phyloP scores from a whole-genome alignment of 495 filamentous ascomycete species.

The Lichenothelia convexa region DNA sequence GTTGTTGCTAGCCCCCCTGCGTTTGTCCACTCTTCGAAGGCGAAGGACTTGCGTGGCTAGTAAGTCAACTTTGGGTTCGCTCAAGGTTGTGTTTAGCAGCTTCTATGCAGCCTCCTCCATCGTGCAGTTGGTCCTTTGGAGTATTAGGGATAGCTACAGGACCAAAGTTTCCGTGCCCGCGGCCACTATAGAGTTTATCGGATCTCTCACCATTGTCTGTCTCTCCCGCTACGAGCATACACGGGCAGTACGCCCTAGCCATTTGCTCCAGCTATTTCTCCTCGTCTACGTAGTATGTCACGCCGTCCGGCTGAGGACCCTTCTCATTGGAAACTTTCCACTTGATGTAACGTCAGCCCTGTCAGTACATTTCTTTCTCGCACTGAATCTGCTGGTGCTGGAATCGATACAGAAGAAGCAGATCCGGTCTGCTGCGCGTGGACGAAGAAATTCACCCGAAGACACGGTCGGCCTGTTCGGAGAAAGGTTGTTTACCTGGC shows the following conservation, averaged over 20 bases:
- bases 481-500: neutral
- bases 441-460: neutral
- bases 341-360: neutral
- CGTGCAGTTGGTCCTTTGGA: conserved; percentile 9
- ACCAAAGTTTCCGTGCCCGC: conserved; percentile 7
- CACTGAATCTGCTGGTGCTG: neutral
- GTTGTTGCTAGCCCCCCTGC: conserved; percentile 4
- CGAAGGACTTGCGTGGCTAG: neutral
- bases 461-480: neutral
- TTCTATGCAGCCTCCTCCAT: conserved; percentile 5
- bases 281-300: neutral
- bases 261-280: neutral
- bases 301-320: neutral
- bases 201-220: neutral
- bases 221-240: neutral
- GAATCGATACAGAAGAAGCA: neutral
- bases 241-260: neutral
- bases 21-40: neutral
- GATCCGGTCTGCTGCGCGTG: neutral
- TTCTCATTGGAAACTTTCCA: neutral
- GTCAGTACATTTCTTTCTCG: neutral
- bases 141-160: conserved; percentile 6
- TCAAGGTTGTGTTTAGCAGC: neutral
- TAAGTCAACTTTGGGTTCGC: neutral
- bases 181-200: conserved; percentile 5